phyloP scores from a whole-genome alignment of 306 rosid genomes.

The Vigna radiata region DNA sequence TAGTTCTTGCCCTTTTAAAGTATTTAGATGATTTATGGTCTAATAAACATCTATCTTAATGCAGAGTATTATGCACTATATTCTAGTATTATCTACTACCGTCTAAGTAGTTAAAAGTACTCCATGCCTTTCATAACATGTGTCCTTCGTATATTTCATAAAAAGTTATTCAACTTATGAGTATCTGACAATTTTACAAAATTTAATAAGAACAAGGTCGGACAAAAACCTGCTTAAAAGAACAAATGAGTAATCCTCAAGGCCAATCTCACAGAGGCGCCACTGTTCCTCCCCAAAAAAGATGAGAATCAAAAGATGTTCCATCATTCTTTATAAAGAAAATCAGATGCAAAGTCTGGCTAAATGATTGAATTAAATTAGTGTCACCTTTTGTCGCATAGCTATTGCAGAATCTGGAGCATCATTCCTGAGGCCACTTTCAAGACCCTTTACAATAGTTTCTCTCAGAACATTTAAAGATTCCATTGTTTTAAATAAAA shows the following conservation, averaged over 20 bases:
- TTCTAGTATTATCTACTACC: conserved; percentile 20
- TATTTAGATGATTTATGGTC: conserved; percentile 19
- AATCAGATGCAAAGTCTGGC: conserved; percentile 35
- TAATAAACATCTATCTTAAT: conserved; percentile 29
- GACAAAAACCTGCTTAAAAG: conserved; percentile 84
- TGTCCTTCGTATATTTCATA: conserved; percentile 35
- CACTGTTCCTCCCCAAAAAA: conserved; percentile 64
- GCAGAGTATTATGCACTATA: conserved; percentile 31
- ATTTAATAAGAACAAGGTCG: conserved; percentile 38
- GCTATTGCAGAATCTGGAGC: conserved; percentile 96
- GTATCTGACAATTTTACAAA: conserved; percentile 30
- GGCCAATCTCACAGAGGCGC: conserved; percentile 99
- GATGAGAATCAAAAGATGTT: conserved; percentile 40
- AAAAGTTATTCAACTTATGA: conserved; percentile 27
- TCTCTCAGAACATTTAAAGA: conserved; percentile 81
- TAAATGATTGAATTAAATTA: conserved; percentile 37
- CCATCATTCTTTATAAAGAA: conserved; percentile 36
- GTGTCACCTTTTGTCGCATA: conserved; percentile 92
- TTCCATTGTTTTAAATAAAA: conserved; percentile 78
- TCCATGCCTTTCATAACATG: conserved; percentile 26
- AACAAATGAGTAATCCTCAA: conserved; percentile 95
- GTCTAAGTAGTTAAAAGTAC: conserved; percentile 33
- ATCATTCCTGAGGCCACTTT: conserved; percentile 99
- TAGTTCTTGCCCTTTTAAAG: conserved; percentile 2
- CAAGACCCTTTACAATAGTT: conserved; percentile 77